Evolutionary conservation across 257 asterid species (phyloP).

Genomic region (Apocynum venetum): DNA sequence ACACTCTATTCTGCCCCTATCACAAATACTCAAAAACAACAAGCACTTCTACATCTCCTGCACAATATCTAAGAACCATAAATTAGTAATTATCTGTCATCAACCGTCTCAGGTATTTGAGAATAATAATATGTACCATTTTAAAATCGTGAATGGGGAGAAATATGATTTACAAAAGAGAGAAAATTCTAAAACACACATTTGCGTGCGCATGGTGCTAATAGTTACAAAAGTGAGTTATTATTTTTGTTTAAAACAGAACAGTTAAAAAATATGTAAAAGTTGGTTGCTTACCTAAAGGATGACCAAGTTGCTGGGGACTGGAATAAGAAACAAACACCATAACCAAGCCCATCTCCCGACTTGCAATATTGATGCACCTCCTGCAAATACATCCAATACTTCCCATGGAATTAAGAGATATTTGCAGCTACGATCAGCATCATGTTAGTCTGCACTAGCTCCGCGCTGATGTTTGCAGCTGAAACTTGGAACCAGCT

Average conservation of each 20-base stretch:
- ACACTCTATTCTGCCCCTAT: neutral
- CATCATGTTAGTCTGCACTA: neutral
- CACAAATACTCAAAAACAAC: neutral
- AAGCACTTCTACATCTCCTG: neutral
- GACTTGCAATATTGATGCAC: neutral
- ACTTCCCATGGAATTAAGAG: neutral
- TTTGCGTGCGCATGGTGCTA: no score
- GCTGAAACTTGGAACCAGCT: neutral
- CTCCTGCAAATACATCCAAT: neutral
- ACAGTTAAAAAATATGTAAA: neutral
- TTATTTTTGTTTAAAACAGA: neutral
- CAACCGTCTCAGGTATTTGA: no score
- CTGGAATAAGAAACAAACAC: neutral
- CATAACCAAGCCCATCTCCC: neutral
- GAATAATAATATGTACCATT: no score
- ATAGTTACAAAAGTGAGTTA: no score
- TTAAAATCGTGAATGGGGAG: no score
- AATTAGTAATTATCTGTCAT: neutral
- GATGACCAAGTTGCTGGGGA: neutral
- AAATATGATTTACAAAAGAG: no score
- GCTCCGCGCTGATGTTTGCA: neutral
- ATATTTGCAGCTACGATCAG: neutral
- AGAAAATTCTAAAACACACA: no score
- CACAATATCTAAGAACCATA: neutral
- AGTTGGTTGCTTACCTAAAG: neutral